phyloP scores from a whole-genome alignment of 2,329 filamentous ascomycete genomes.

The Trichoderma guizhouense region DNA sequence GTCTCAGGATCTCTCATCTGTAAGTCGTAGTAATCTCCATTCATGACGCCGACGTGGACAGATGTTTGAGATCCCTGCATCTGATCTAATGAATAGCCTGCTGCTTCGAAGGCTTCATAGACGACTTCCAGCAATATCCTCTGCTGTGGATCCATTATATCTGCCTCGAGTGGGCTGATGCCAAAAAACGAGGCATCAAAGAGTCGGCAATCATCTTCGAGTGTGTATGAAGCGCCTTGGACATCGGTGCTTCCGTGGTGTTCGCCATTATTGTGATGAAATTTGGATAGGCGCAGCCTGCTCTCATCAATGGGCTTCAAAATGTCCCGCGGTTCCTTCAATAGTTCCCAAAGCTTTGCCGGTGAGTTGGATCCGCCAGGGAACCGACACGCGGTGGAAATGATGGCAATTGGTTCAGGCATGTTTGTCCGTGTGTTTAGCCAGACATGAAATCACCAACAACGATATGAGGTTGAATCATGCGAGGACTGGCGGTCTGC shows the following conservation, averaged over 20 bases:
- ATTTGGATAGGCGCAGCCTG: too few relatives aligned
- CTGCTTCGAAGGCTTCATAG: conserved; percentile 40
- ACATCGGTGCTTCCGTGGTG: too few relatives aligned
- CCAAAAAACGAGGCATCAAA: conserved; percentile 38
- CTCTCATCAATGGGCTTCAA: neutral
- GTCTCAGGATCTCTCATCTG: too few relatives aligned
- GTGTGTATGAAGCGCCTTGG: too few relatives aligned
- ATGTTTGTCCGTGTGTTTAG: neutral
- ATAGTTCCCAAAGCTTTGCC: neutral
- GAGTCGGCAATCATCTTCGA: conserved; percentile 5
- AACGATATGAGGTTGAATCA: too few relatives aligned
- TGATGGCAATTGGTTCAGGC: neutral
- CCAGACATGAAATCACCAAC: too few relatives aligned
- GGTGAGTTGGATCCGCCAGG: neutral
- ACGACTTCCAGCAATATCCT: conserved; percentile 35
- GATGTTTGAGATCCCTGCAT: conserved; percentile 25
- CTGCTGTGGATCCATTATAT: conserved; percentile 22
- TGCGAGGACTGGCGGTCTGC: too few relatives aligned
- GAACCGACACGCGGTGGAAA: neutral
- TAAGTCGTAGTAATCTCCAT: neutral
- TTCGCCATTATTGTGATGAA: too few relatives aligned
- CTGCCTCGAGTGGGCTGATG: conserved; percentile 18
- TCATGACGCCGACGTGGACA: conserved; percentile 36
- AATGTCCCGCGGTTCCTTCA: neutral
- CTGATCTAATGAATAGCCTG: conserved; percentile 25